Evolutionary conservation across 2,329 filamentous ascomycete species (phyloP), one percentile per base, ranked within the genome.

Genomic region (Hymenoscyphus repandus): DNA sequence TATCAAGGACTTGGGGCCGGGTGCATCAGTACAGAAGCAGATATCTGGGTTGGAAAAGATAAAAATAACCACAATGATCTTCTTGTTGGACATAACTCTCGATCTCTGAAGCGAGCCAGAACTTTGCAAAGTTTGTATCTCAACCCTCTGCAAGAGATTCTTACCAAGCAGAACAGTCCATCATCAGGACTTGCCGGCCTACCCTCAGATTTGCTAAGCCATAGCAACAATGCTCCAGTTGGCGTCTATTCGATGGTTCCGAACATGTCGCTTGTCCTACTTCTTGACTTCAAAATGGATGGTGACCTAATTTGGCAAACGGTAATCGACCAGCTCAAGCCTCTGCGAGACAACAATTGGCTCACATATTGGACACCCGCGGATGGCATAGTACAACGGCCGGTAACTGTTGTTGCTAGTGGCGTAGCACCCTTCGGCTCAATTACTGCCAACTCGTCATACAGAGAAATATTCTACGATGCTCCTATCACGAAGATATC

Each of bases 121-220:
- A 83, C 79, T 3, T 69, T 83, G 5, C 67, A 75, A 49, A 74
- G 72, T 3, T 71, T 83, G 38, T 83, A 83, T 62, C 73, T 83
- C 57, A 68, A 79, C 42, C 80, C 80, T 4, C 78, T 84, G 51
- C 66, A 82, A 18, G 70, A 74, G 50, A 76, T 78, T 0, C 66
- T 84, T 9, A 66, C 72, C 36, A 71, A 73, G 13, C 74, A 80
- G 59, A 84, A 83, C 44, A 43, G 31, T 15, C 20, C 33, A 37
- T 22, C 12, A 10, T 6, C n/a, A 12, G 5, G 43, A 12, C 7
- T 27, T 33, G 20, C 32, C 18, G 20, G 5, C 11, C 13, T 11
- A 27, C 36, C 39, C n/a, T n/a, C 34, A 34, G 6, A 49, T 11
- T 6, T 9, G 3, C 15, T 13, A 10, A 12, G 12, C 17, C 3